Evolutionary conservation across 2,329 filamentous ascomycete species (phyloP).

Genomic region (Pestalotiopsis fici): DNA sequence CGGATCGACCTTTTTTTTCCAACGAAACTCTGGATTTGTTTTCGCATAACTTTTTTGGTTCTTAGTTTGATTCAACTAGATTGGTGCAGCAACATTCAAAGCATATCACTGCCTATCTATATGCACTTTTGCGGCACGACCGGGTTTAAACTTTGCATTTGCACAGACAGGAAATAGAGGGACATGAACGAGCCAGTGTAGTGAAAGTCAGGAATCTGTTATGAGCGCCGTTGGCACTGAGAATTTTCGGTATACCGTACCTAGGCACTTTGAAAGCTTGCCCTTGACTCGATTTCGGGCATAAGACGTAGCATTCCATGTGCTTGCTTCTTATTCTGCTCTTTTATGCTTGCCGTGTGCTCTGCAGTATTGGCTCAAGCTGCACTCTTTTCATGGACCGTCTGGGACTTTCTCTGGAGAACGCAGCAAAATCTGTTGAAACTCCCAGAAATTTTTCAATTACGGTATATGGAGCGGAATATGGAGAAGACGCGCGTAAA

Average conservation of each 20-base stretch:
- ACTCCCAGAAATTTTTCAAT: neutral
- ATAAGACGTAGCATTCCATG: too few species aligned
- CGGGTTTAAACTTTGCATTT: neutral
- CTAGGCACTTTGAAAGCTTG: too few species aligned
- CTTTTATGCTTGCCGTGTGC: too few species aligned
- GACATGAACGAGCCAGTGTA: too few species aligned
- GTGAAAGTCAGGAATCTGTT: too few species aligned
- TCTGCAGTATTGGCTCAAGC: too few species aligned
- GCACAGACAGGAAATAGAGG: neutral
- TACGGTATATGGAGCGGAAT: neutral
- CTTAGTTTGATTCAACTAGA: constrained; percentile 1
- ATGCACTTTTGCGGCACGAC: neutral
- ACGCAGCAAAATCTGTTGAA: neutral
- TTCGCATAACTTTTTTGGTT: neutral
- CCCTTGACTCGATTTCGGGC: too few species aligned
- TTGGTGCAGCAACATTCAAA: neutral
- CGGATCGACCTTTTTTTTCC: too few species aligned
- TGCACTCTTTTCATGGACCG: too few species aligned
- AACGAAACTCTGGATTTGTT: neutral
- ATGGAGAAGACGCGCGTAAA: neutral
- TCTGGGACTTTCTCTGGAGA: neutral
- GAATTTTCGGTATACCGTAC: too few species aligned
- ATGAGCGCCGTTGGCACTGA: too few species aligned
- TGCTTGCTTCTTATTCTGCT: too few species aligned
- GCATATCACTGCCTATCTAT: neutral